Evolutionary conservation across 2,329 filamentous ascomycete genomes (phyloP), one percentile per base, ranked within the genome.

Genomic region (Talaromyces sp.): DNA sequence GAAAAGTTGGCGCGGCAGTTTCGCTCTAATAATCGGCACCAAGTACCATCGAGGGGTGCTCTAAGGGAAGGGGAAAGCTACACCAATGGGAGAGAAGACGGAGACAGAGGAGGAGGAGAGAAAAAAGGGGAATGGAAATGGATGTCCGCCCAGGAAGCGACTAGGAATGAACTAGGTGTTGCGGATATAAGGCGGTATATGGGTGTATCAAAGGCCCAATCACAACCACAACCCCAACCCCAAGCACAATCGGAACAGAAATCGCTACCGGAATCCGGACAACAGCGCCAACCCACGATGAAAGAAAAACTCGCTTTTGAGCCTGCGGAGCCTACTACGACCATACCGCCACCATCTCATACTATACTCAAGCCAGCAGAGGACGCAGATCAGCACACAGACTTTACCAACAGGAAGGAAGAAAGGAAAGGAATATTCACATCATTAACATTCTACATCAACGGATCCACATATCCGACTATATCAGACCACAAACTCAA

Each of bases 401-500:
- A 34, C 11, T 34, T 34, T 3, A 34, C 8, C 31, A 34, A n/a
- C n/a, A n/a, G n/a, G n/a, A n/a, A 34, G 31, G 11, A 34, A 10
- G n/a, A n/a, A 58, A 10, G 29, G 2, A 56, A 45, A 63, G 56
- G 63, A n/a, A 85, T 96, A 62, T 93, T 97, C 74, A 79, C 85
- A 53, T 86, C 88, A 17, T 83, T 93, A 25, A 88, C 86, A 61
- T 85, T 97, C 71, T 95, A 94, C 79, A 85, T 97, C 77, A 97
- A 97, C 77, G 93, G 93, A 67, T 93, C 91, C 70, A 96, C 92
- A 1, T 85, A 88, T 67, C 93, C 93, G 1, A 77, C 87, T 27
- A 85, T 97, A 68, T 96, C 91, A 15, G 93, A 97, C 76, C 91
- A 96, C 80, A 90, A 87, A 74, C 85, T 97, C 65, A 96, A 95